Base-by-base conservation (phyloP, 805 yeast species). In the Cyberlindnera petersonii region DNA sequence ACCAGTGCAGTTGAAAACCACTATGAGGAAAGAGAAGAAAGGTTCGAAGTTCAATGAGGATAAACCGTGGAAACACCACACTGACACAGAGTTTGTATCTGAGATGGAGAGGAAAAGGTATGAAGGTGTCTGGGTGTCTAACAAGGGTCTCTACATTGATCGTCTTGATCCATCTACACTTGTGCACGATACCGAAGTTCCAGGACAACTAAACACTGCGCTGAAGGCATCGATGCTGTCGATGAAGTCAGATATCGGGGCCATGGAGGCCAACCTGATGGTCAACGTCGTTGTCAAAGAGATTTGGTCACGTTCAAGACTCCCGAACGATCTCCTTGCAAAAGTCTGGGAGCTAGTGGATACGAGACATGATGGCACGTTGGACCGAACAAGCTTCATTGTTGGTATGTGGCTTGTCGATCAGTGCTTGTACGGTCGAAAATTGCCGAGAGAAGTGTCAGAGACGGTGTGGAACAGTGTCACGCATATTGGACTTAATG, bases 331-430 rank as follows among this genome's bases (percentile, higher is more conserved):
- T 20, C 70, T 76, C 0, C 58, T 85, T 23, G 67, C 64, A 18
- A 72, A 75, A 34, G 79, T 81, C 21, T 86, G 87, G 87, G 74
- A 77, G 33, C 67, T 82, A 51, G 91, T 89, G 5, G 86, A 75
- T 56, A 71, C 63, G 39, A 59, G 79, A 48, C 60, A 66, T 32
- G 93, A 84, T 57, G 95, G 95, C 0, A 75, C 85, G 1, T 65
- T 93, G 39, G 82, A 80, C 49, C 75, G 86, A 45, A 81, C 79
- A 26, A 91, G 89, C 47, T 93, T 93, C 53, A 65, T 91, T 23
- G 91, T 89, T n/a, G 98, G 98, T 0, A 89, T 86, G 84, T 93
- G 98, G 98, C 63, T 89, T 5, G 89, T 93, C 2, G 99, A 93
- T 60, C 98, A 93, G 62, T 86, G 96, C 56, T 68, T 93, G 11